Conservation (phyloP, 768 basidiomycete species). For the Antrodiella citrinella region DNA sequence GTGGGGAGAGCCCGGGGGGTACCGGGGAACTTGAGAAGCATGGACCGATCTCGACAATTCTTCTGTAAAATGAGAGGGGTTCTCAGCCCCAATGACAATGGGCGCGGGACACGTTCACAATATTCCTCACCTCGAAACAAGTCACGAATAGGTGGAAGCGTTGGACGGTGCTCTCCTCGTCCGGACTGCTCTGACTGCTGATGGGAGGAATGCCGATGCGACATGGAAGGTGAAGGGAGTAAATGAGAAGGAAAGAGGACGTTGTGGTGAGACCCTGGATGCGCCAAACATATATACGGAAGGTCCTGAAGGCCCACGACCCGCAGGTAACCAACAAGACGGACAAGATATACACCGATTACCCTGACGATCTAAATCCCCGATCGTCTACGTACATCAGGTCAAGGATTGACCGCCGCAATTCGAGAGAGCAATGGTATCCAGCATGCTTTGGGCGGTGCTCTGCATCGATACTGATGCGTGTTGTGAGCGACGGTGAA, state of each 20-base stretch:
- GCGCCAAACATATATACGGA: slow-evolving; percentile 5
- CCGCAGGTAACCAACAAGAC: neutral
- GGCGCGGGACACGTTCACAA: slow-evolving; percentile 13
- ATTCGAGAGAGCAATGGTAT: neutral
- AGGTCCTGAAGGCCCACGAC: neutral
- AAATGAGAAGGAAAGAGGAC: slow-evolving; percentile 4
- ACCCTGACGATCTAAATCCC: slow-evolving; percentile 2
- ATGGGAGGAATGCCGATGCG: slow-evolving; percentile 14
- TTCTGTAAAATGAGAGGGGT: slow-evolving; percentile 8
- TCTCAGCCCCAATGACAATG: too few relatives aligned
- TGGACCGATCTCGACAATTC: slow-evolving; percentile 20
- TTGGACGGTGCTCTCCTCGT: slow-evolving; percentile 37
- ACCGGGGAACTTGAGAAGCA: slow-evolving; percentile 7
- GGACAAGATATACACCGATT: neutral
- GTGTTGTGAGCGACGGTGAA: neutral
- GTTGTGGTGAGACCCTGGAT: slow-evolving; percentile 1
- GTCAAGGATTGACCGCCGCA: neutral
- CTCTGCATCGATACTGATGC: neutral
- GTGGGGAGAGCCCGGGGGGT: slow-evolving; percentile 5
- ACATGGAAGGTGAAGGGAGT: slow-evolving; percentile 11
- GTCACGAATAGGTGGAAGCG: slow-evolving; percentile 65
- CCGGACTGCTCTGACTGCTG: slow-evolving; percentile 13
- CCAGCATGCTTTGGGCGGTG: neutral
- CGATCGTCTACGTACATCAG: neutral
- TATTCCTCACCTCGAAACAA: slow-evolving; percentile 47